Evolutionary conservation across 352 stramenopile genomes (phyloP).

Genomic region (Phytopythium helicoides): DNA sequence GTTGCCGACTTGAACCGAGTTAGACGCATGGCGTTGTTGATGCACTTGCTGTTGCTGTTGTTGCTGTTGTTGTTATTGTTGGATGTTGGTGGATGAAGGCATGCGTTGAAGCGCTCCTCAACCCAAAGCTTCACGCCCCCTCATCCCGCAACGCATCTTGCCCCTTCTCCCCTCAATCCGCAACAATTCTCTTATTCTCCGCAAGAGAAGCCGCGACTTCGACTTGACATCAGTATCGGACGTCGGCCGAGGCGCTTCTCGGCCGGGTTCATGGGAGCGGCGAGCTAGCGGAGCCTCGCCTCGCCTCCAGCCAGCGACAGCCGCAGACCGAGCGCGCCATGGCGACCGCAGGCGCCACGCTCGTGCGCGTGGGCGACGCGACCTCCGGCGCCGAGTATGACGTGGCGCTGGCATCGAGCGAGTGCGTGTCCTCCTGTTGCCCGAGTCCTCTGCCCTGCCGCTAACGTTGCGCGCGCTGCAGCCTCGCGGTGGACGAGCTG

Average conservation of each 20-base stretch:
- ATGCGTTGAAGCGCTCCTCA: too few relatives aligned
- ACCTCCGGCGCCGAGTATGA: conserved; percentile 35
- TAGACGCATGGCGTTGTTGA: too few relatives aligned
- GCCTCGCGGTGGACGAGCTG: conserved; percentile 66
- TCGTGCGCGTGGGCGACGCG: conserved; percentile 50
- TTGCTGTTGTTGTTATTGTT: too few relatives aligned
- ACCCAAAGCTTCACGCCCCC: background rate
- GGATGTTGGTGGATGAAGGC: too few relatives aligned
- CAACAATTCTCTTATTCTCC: conserved; percentile 4
- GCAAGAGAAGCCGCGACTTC: background rate
- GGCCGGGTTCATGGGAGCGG: background rate
- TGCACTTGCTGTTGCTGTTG: too few relatives aligned
- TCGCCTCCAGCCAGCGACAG: background rate
- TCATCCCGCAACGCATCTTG: background rate
- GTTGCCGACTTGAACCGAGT: too few relatives aligned
- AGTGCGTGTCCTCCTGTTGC: conserved; percentile 28
- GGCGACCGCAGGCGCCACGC: background rate
- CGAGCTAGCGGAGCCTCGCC: background rate
- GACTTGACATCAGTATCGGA: conserved; percentile 2
- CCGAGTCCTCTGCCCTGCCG: background rate
- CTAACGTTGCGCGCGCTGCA: conserved; percentile 16
- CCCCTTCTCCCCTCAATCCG: conserved; percentile 3
- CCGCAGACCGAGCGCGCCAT: background rate
- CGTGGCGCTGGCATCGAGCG: conserved; percentile 35
- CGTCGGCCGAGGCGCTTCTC: background rate